Evolutionary conservation across 805 yeast species (phyloP), one percentile per base, ranked within the genome.

Genomic region (Candida multigemmis): DNA sequence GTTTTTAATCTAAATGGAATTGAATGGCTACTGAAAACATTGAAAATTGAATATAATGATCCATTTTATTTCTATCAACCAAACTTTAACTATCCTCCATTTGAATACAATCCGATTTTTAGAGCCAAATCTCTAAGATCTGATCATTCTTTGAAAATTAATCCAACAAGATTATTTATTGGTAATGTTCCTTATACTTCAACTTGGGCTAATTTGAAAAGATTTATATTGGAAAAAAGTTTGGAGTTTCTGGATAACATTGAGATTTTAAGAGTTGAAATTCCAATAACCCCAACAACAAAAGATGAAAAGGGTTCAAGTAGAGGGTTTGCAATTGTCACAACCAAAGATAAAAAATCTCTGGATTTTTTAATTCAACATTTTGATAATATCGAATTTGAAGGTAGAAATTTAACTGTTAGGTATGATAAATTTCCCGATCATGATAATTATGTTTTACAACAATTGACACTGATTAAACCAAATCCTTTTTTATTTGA

Each of bases 301-400:
- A 14, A 16, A 17, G 19, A 17, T 4, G 5, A 20, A 14, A 26
- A 21, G 14, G 31, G 31, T 11, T 13, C 32, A 30, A 48, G 55
- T 17, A 66, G 74, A 39, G 85, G 86, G 2, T 77, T 73, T 54
- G 85, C 84, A 1, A 65, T 77, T 25, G 81, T 74, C 2, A 59
- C 67, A 4, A 74, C 73, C 14, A 57, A 57, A 1, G 46, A 60
- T 20, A 60, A 55, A 17, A 56, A 48, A 6, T 70, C 69, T 19
- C 71, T 80, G 4, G 53, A 53, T 4, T 53, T 53, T 21, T 60
- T 75, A 10, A 74, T 77, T 23, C 50, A 56, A 14, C 31, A 44
- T 21, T 71, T 76, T 38, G 68, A 77, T 41, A 71, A 70, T 8
- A 40, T 44, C 2, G 56, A 45, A n/a, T 78, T 75, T 40, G 69